These are phyloP conservation scores for Hemileia vastatrix DNA, from an alignment of 1,284 basidiomycete species.

Conservation along the genomic window DNA sequence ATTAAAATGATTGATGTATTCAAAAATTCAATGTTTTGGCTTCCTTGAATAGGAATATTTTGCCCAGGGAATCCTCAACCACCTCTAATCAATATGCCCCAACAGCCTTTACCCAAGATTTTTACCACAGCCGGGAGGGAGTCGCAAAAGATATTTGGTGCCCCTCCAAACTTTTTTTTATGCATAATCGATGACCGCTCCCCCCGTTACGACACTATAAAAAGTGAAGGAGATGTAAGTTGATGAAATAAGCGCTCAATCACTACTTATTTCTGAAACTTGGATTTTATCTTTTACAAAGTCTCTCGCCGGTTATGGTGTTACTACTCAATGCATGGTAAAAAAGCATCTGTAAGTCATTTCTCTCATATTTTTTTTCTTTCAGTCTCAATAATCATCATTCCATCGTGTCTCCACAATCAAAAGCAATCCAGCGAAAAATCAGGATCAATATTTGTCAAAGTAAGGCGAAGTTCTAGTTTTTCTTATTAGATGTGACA, in stretches of 20 bases:
- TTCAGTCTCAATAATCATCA: neutral
- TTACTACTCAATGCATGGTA: conserved; percentile 22
- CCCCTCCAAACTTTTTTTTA: no score
- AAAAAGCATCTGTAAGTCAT: conserved; percentile 13
- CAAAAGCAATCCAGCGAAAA: conserved; percentile 8
- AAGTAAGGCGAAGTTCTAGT: conserved; percentile 3
- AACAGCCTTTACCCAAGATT: no score
- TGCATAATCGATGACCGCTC: conserved; percentile 9
- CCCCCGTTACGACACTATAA: conserved; percentile 2
- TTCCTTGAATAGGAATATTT: no score
- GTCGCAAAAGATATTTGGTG: no score
- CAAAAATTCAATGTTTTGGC: no score
- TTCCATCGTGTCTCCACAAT: neutral
- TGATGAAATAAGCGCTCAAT: neutral
- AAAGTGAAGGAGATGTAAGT: conserved; percentile 19
- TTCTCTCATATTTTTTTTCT: neutral
- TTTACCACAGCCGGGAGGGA: no score
- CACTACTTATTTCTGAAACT: neutral
- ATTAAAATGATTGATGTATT: no score
- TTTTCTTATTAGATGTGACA: neutral
- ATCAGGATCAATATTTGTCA: conserved; percentile 18
- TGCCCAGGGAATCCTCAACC: no score
- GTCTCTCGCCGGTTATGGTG: conserved; percentile 10
- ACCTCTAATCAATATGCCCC: no score
- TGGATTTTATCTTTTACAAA: neutral